Conservation (phyloP, 768 basidiomycete genomes). For the Boletus sp. region DNA sequence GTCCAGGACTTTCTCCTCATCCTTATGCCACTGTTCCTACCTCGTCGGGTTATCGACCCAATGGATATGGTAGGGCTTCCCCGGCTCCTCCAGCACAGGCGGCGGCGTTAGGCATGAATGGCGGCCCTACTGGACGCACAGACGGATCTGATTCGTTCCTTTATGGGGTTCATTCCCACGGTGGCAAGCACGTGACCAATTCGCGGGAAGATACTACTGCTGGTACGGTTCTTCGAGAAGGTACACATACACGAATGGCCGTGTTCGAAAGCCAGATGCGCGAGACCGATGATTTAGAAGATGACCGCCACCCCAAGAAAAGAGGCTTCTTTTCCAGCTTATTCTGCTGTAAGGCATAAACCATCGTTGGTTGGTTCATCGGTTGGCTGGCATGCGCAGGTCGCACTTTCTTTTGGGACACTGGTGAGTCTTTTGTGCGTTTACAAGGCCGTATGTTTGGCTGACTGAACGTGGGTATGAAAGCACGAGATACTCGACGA, state of each 20-base stretch:
- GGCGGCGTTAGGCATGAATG: slow-evolving; percentile 36
- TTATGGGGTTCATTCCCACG: slow-evolving; percentile 50
- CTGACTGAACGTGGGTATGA: slow-evolving; percentile 1
- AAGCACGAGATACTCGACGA: slow-evolving; percentile 31
- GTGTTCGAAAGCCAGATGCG: slow-evolving; percentile 69
- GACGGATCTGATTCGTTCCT: slow-evolving; percentile 68
- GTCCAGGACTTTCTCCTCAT: slow-evolving; percentile 52
- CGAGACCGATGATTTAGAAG: slow-evolving; percentile 56
- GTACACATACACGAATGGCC: slow-evolving; percentile 48
- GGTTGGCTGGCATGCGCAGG: slow-evolving; percentile 27
- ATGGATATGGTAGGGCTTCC: slow-evolving; percentile 56
- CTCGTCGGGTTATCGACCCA: slow-evolving; percentile 52
- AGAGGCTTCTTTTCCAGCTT: slow-evolving; percentile 60
- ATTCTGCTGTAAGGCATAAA: slow-evolving; percentile 67
- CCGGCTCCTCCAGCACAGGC: slow-evolving; percentile 37
- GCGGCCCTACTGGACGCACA: slow-evolving; percentile 40
- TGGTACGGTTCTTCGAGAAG: slow-evolving; percentile 34
- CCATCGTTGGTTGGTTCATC: slow-evolving; percentile 24
- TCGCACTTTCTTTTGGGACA: slow-evolving; percentile 26
- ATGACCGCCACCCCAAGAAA: slow-evolving; percentile 61
- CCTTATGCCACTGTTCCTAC: slow-evolving; percentile 70
- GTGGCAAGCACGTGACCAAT: slow-evolving; percentile 47
- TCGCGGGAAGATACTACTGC: slow-evolving; percentile 54
- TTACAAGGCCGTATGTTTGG: neutral
- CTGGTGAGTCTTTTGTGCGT: slow-evolving; percentile 16